A percentile compares a stretch with the other conserved stretches of the same genome.
These are phyloP conservation scores for Collariella sp. DNA, from an alignment of 495 filamentous ascomycete genomes.

Conservation along the genomic window DNA sequence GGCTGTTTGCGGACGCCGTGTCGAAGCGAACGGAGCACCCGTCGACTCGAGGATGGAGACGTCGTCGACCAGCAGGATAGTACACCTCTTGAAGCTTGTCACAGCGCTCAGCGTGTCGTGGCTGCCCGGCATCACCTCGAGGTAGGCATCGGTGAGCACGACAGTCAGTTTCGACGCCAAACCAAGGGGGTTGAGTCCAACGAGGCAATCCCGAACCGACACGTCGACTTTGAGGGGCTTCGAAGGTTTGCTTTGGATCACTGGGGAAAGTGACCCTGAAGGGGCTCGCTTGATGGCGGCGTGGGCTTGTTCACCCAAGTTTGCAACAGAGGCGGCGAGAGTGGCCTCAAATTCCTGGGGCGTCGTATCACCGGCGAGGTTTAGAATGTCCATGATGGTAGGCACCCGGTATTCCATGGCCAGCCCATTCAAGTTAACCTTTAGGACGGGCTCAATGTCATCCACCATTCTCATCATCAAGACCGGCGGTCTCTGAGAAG, in stretches of 20 bases:
- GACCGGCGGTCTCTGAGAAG: constrained; percentile 41
- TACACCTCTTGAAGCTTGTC: constrained; percentile 66
- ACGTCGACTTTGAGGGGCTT: constrained; percentile 60
- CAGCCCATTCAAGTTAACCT: constrained; percentile 74
- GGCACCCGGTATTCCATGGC: constrained; percentile 78
- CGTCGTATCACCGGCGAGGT: constrained; percentile 56
- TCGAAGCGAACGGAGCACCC: constrained; percentile 32
- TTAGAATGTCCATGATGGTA: constrained; percentile 69
- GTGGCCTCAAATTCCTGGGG: constrained; percentile 65
- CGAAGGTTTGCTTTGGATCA: constrained; percentile 20
- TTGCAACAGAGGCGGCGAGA: constrained; percentile 70
- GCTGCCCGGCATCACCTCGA: constrained; percentile 54
- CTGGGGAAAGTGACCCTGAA: constrained; percentile 1
- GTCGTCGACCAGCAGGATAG: constrained; percentile 77
- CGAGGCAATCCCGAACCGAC: constrained; percentile 62
- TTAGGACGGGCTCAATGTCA: constrained; percentile 85
- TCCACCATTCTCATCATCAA: constrained; percentile 70
- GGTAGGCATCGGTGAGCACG: constrained; percentile 66
- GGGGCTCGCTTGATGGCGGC: constrained; percentile 33
- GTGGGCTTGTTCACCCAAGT: constrained; percentile 55
- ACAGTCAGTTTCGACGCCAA: constrained; percentile 63
- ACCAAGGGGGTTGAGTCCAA: constrained; percentile 80
- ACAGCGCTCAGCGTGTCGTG: constrained; percentile 50
- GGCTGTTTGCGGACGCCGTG: constrained; percentile 38
- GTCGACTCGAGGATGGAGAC: constrained; percentile 44